Conservation (phyloP, 805 yeast genomes). For the Debaryomyces maramus region DNA sequence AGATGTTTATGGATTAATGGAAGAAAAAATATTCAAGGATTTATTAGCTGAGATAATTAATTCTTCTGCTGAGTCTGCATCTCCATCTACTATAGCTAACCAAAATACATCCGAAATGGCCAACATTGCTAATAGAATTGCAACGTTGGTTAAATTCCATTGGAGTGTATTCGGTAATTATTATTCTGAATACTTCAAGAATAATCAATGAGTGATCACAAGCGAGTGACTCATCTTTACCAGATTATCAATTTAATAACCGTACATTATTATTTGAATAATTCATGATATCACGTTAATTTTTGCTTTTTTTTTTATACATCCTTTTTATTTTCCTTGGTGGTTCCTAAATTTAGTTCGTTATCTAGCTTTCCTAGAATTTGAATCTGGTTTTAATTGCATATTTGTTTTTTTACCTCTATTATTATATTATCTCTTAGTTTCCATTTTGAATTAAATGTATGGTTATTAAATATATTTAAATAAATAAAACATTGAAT, state of each 20-base stretch:
- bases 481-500: no score
- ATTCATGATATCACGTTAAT: conserved; percentile 1
- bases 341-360: not conserved
- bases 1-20: conserved; percentile 74
- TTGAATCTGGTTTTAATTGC: not conserved
- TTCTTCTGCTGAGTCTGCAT: conserved; percentile 11
- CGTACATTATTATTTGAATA: not conserved
- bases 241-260: not conserved
- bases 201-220: not conserved
- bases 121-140: conserved; percentile 57
- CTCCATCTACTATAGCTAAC: conserved; percentile 7
- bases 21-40: conserved; percentile 58
- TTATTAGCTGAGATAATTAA: conserved; percentile 38
- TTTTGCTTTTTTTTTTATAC: not conserved
- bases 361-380: not conserved
- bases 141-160: conserved; percentile 71
- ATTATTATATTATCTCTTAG: not conserved
- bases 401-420: not conserved
- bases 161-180: conserved; percentile 80
- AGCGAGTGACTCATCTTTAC: not conserved
- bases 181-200: conserved; percentile 45
- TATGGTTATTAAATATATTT: no score
- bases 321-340: conserved; percentile 8
- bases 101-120: conserved; percentile 45
- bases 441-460: no score